phyloP scores from a whole-genome alignment of 2,329 filamentous ascomycete species.

The Diaporthe aspalathi region DNA sequence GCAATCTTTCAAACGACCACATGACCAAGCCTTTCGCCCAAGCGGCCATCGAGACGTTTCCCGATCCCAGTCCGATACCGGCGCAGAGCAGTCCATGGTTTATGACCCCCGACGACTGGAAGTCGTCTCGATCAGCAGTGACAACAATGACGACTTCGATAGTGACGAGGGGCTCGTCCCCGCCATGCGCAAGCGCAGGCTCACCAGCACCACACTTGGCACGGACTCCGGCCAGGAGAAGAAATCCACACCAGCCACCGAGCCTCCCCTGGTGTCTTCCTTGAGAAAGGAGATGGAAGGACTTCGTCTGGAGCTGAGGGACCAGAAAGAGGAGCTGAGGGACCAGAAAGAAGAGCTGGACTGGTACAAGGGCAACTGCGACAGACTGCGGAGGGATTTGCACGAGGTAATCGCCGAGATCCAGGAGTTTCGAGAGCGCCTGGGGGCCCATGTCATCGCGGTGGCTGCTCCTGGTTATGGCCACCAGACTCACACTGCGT shows the following conservation, averaged over 20 bases:
- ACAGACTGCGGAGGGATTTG: neutral
- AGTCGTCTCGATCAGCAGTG: neutral
- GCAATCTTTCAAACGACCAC: neutral
- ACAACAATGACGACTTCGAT: neutral
- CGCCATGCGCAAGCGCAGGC: neutral
- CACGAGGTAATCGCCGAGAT: neutral
- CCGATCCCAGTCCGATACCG: neutral
- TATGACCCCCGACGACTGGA: neutral
- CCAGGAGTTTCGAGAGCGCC: neutral
- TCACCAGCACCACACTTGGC: neutral
- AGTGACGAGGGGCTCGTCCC: conserved; percentile 9
- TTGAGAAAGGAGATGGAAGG: too few species aligned
- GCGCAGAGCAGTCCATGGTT: neutral
- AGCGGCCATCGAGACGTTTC: too few species aligned
- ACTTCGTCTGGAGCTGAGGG: too few species aligned
- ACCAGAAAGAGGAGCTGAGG: neutral
- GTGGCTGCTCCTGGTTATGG: too few species aligned
- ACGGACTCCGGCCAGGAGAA: too few species aligned
- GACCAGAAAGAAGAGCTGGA: neutral
- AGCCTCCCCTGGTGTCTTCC: too few species aligned
- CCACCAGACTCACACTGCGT: too few species aligned
- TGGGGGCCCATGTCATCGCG: too few species aligned
- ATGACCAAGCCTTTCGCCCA: neutral
- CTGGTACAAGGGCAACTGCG: neutral
- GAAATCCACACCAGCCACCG: neutral